Percentiles rank a stretch among this genome's conserved stretches.
These are phyloP conservation scores for Conidiobolus coronatus DNA, from an alignment of 371 early-diverging fungal genomes.

Conservation along the genomic window DNA sequence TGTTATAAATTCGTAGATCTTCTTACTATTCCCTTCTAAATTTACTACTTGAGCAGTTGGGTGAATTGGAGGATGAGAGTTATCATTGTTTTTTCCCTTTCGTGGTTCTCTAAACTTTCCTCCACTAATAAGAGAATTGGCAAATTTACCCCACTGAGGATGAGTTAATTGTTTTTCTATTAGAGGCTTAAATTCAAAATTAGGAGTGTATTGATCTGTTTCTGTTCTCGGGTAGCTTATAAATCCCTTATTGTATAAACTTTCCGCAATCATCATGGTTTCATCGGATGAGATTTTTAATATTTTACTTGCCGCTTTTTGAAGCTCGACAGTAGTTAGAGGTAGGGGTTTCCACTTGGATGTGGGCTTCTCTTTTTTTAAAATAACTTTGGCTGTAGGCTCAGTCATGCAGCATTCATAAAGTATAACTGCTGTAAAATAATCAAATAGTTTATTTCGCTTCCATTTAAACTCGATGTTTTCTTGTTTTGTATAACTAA, in stretches of 20 bases:
- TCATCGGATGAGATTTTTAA: slow-evolving; percentile 55
- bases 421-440: slow-evolving; percentile 31
- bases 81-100: slow-evolving; percentile 83
- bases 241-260: slow-evolving; percentile 64
- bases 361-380: slow-evolving; percentile 31
- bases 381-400: slow-evolving; percentile 30
- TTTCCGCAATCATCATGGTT: slow-evolving; percentile 79
- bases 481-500: slow-evolving; percentile 22
- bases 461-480: slow-evolving; percentile 51
- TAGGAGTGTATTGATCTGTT: slow-evolving; percentile 76
- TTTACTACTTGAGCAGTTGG: slow-evolving; percentile 51
- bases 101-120: slow-evolving; percentile 66
- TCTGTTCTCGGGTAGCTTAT: slow-evolving; percentile 99
- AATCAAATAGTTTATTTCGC: slow-evolving; percentile 53
- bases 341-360: slow-evolving; percentile 82
- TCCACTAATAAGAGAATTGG: slow-evolving; percentile 24
- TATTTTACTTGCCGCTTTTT: slow-evolving; percentile 52
- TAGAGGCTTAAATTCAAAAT: slow-evolving; percentile 42
- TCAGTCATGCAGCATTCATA: slow-evolving; percentile 44
- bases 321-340: slow-evolving; percentile 88
- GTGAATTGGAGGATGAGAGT: slow-evolving; percentile 99
- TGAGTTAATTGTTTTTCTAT: slow-evolving; percentile 40
- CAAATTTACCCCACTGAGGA: slow-evolving; percentile 27
- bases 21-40: slow-evolving; percentile 41
- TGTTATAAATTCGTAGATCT: slow-evolving; percentile 80